Percentiles rank a stretch among this genome's conserved stretches.
phyloP scores from a whole-genome alignment of 2,329 filamentous ascomycete species.

The Orbilia blumenaviensis region DNA sequence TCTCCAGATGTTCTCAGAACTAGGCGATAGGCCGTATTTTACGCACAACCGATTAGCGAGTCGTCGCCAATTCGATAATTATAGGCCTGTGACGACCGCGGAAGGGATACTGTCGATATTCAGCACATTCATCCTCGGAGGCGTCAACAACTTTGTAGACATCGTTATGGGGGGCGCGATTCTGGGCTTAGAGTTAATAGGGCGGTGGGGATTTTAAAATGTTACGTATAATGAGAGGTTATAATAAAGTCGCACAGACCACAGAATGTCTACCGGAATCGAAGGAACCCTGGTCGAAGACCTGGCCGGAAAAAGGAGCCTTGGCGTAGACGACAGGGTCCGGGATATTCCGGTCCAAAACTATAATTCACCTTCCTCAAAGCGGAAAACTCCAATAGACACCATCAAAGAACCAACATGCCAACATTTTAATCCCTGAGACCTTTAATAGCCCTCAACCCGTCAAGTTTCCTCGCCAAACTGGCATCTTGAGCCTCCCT shows the following conservation, averaged over 20 bases:
- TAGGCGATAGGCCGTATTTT: conserved; percentile 29
- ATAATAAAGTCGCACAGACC: not conserved
- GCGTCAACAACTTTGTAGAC: not conserved
- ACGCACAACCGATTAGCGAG: conserved; percentile 3
- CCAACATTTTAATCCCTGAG: not conserved
- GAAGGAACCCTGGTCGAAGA: not conserved
- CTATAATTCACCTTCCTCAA: not conserved
- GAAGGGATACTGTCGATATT: not conserved
- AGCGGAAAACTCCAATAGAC: not conserved
- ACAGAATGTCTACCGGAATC: not conserved
- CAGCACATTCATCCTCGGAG: not conserved
- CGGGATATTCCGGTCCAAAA: not conserved
- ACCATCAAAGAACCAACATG: not conserved
- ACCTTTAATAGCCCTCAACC: not conserved
- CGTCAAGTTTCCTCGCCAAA: conserved; percentile 5
- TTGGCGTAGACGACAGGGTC: conserved; percentile 12
- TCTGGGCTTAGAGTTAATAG: not conserved
- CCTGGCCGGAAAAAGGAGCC: not conserved
- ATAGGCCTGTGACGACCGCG: not conserved
- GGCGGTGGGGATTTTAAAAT: not conserved
- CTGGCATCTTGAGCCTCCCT: conserved; percentile 7
- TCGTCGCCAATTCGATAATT: not conserved
- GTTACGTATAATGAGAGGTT: not conserved
- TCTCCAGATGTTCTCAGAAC: conserved; percentile 64
- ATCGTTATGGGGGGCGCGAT: conserved; percentile 3